Evolutionary conservation across 192 early-diverging fungal genomes (phyloP), one percentile per base, ranked within the genome.

Genomic region (Gamsiella multidivaricata): DNA sequence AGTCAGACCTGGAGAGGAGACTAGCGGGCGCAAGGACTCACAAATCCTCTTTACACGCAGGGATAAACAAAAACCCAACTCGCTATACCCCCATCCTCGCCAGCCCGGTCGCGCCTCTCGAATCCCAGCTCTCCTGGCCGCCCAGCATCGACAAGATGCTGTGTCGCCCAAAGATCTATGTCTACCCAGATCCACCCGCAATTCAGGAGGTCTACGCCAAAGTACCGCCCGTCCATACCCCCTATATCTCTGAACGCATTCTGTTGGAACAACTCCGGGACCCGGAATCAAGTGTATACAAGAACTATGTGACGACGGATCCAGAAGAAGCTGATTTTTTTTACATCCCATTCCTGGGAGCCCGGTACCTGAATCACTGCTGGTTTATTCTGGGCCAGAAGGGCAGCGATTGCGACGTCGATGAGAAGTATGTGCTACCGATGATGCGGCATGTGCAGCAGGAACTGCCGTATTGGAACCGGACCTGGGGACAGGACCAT

Each of bases 281-380:
- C 51, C 71, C 71, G 3, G 37, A 26, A 10, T 74, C 69, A 15
- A 58, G 37, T 11, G 51, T 72, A 31, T 52, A 82, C 36, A 72
- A 82, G 20, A 63, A 76, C 43, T 85, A 82, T 62, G 76, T 85
- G n/a, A 85, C 83, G 11, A 37, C 78, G 31, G 54, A 85, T 47
- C 80, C 83, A 1, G 63, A 70, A 34, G 73, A 80, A 56, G 83
- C 80, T 14, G 69, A 76, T 39, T 67, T 80, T 22, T 85, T 82
- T 43, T 85, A 76, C 41, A 78, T 85, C 20, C 83, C 80, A 9
- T 85, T 85, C 46, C 78, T 85, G 68, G 83, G 80, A 6, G 70
- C 67, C 52, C 82, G 80, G 58, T 85, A 76, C 46, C 62, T 85
- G 1, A 80, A 76, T 37, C 60, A 85, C 33, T 85, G 83, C 34